These are phyloP conservation scores for Eutypa lata DNA, from an alignment of 2,329 filamentous ascomycete genomes.

Conservation along the genomic window DNA sequence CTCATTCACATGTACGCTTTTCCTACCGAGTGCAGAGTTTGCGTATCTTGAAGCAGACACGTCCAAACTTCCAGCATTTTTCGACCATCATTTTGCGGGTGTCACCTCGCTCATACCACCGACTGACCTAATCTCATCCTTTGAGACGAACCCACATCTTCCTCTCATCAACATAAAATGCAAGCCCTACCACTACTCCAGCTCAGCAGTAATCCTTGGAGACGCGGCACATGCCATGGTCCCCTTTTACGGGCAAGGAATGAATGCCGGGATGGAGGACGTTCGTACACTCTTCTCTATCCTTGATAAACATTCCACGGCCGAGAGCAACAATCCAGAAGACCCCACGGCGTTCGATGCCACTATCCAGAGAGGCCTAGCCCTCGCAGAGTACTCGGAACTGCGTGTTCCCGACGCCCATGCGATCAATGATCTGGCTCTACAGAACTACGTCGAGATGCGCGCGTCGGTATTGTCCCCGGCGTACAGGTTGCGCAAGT, in stretches of 20 bases:
- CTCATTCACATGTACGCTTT: constrained; percentile 92
- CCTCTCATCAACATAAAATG: constrained; percentile 94
- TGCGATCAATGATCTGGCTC: constrained; percentile 87
- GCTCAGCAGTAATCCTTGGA: constrained; percentile 79
- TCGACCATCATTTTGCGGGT: constrained; percentile 81
- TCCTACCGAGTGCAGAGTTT: constrained; percentile 73
- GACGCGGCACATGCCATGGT: constrained; percentile 98
- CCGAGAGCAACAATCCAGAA: constrained; percentile 41
- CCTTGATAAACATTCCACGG: constrained; percentile 64
- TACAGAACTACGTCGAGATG: constrained; percentile 95
- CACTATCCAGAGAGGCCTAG: constrained; percentile 60
- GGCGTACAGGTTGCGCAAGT: constrained; percentile 77
- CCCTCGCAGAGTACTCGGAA: constrained; percentile 72
- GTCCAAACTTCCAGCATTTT: constrained; percentile 64
- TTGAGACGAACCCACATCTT: constrained; percentile 79
- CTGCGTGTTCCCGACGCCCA: constrained; percentile 75
- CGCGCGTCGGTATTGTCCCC: constrained; percentile 76
- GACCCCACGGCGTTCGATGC: constrained; percentile 40
- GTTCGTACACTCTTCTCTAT: constrained; percentile 82
- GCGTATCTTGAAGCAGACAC: constrained; percentile 62
- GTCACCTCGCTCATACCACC: constrained; percentile 70
- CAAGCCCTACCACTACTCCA: constrained; percentile 76
- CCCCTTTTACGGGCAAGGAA: constrained; percentile 96
- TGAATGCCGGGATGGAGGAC: constrained; percentile 95
- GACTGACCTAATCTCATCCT: constrained; percentile 68